Base-by-base conservation (phyloP, 2,329 filamentous ascomycete genomes). In the Tolypocladium inflatum region DNA sequence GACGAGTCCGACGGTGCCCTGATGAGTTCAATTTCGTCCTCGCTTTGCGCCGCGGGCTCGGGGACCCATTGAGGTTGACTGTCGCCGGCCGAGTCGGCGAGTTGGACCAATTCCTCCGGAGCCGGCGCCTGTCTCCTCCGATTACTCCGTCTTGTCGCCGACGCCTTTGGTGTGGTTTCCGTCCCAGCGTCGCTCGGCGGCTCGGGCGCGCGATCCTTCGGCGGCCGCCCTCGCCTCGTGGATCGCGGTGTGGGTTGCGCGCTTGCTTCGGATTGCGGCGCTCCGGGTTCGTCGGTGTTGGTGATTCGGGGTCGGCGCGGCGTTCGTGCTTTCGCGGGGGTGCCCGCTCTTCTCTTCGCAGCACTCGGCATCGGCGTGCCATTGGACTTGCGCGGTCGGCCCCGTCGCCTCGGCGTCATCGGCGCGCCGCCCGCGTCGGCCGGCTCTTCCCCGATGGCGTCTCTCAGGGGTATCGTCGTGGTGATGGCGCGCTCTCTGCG, bases 391-490 rank as follows among this genome's bases (percentile, higher is more conserved):
- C 78, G 76, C 38, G 77, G 78, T 17, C 79, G 74, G 7, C 77
- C 76, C 57, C 77, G 73, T 55, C 71, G 69, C 63, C 69, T 74
- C 6, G 78, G 78, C 4, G 76, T 75, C 48, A 66, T 62, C 42
- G 64, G 64, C 23, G 65, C 63, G 56, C 67, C 68, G 48, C 70
- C 72, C 21, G 63, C 66, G 58, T 76, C 74, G 52, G 56, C 64
- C 45, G 50, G 21, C 45, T 50, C 57, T 35, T 71, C 65, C 58
- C 73, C 71, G 37, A 67, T 66, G 2, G 70, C 63, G 21, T 79
- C 76, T 57, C 75, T 78, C 57, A 85, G 67, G 6, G 81, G 82
- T 4, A 85, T 73, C 1, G 74, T 78, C 0, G 77, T 80, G 0
- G 80, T 82, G 1, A 76, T 79, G 4, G 74, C 72, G 43, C 70